Base-by-base conservation (phyloP, 192 early-diverging fungal species). In the Coemansia sp. region DNA sequence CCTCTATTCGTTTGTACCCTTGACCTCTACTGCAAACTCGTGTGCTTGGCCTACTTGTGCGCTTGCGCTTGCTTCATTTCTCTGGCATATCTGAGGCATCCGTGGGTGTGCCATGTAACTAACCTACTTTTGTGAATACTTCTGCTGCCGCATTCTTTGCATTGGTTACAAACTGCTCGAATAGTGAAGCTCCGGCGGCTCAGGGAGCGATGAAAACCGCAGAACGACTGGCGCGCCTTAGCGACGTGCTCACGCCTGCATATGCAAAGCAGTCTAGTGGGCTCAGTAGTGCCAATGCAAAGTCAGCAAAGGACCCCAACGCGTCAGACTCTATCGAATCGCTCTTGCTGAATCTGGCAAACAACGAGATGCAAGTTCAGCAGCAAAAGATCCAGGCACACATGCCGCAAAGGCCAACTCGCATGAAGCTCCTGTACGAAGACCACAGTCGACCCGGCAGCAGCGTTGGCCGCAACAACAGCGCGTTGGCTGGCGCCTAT, bases 281-380 rank as follows among this genome's bases (percentile, higher is more conserved):
- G n/a, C 33, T 22, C 0, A 39, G 48, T 19, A 41, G 35, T 25
- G 11, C 19, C 22, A 58, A 49, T 36, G 45, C 42, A 15, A 19
- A 22, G 15, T 25, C 37, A 13, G 36, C 13, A 8, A 36, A 37
- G 9, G 34, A 52, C 18, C 17, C 39, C 46, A 53, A 63, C 42
- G 57, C 65, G 19, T 47, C 48, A 5, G 64, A 71, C 35, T 78
- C 69, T 21, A 67, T 78, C 36, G 75, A 78, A 34, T 71, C 75
- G 15, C 48, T 78, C 26, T 45, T 78, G 32, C 49, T 78, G 15
- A 70, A 70, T 17, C 29, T 78, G 51, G 75, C 75, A 15, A 66
- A 78, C 53, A 78, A 78, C 53, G 75, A 78, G 36, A 66, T 71
- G 68, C 68, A 78, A 13, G 67, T 71, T 4, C 75, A 78, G 49